Evolutionary conservation across 1,139 yeast species (phyloP).

Genomic region (Scheffersomyces titani): DNA sequence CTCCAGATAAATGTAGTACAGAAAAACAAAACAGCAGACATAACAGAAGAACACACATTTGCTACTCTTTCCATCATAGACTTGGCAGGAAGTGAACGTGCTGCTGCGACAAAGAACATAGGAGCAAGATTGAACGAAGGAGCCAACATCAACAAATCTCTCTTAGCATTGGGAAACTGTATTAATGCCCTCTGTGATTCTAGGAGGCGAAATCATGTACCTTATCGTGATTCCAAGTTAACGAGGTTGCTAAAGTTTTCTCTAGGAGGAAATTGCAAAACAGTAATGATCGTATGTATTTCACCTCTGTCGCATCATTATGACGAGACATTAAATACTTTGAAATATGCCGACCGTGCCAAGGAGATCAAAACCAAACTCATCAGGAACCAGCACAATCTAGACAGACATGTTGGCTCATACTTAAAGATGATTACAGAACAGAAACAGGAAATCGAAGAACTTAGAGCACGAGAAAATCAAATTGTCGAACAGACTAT

Average conservation of each 20-base stretch:
- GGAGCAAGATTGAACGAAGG: constrained; percentile 85
- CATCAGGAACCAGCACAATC: constrained; percentile 69
- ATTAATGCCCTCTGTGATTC: constrained; percentile 88
- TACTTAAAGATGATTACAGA: constrained; percentile 84
- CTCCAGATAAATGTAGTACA: constrained; percentile 77
- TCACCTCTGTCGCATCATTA: constrained; percentile 85
- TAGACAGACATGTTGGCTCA: constrained; percentile 86
- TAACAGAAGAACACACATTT: constrained; percentile 67
- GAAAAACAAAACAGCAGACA: constrained; percentile 59
- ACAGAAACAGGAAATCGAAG: constrained; percentile 76
- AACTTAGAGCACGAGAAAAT: constrained; percentile 58
- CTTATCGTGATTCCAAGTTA: constrained; percentile 86
- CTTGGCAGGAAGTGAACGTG: constrained; percentile 93
- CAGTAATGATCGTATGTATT: constrained; percentile 93
- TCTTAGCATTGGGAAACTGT: constrained; percentile 89
- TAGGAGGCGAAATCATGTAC: constrained; percentile 69
- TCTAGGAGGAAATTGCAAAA: constrained; percentile 91
- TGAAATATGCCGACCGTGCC: constrained; percentile 89
- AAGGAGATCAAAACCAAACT: constrained; percentile 86
- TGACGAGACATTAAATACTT: constrained; percentile 88
- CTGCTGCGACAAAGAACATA: constrained; percentile 81
- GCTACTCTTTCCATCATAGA: constrained; percentile 87
- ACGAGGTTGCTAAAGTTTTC: constrained; percentile 86
- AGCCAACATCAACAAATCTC: constrained; percentile 85
- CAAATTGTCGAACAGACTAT: constrained; percentile 38